phyloP scores from a whole-genome alignment of 2,329 filamentous ascomycete genomes.

The Cladosporium sp. region DNA sequence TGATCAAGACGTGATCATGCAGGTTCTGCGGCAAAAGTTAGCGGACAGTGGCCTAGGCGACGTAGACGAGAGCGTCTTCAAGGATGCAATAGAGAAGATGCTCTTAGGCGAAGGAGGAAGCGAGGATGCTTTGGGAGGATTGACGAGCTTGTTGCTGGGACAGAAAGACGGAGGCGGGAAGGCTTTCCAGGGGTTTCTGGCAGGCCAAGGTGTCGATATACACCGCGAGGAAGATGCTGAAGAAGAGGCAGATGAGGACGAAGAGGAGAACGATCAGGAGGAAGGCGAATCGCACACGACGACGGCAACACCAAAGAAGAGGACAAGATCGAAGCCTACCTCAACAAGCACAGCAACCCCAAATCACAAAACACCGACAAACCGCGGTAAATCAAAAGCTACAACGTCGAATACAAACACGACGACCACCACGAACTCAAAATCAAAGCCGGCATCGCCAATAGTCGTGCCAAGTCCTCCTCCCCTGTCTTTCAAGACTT shows the following conservation, averaged over 20 bases:
- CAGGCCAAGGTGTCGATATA: conserved; percentile 13
- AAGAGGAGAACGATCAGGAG: neutral
- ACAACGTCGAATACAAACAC: neutral
- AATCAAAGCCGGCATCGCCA: neutral
- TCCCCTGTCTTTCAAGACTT: neutral
- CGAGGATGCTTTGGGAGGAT: conserved; percentile 45
- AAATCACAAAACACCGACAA: neutral
- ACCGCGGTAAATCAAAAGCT: neutral
- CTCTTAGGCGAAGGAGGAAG: conserved; percentile 41
- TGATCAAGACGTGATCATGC: conserved; percentile 42
- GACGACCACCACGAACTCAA: neutral
- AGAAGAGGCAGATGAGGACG: neutral
- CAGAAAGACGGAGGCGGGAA: conserved; percentile 23
- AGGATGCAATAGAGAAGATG: conserved; percentile 48
- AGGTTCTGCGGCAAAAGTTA: conserved; percentile 34
- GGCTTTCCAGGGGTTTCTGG: conserved; percentile 10
- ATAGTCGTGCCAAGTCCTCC: neutral
- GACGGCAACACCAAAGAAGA: neutral
- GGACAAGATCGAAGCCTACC: neutral
- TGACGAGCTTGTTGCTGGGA: conserved; percentile 45
- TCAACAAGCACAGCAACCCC: neutral
- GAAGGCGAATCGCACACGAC: neutral
- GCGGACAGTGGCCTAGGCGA: conserved; percentile 37
- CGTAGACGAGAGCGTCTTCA: conserved; percentile 44
- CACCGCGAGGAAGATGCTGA: neutral